Base-by-base conservation (phyloP, 2,329 filamentous ascomycete genomes). In the Escovopsis sp. region DNA sequence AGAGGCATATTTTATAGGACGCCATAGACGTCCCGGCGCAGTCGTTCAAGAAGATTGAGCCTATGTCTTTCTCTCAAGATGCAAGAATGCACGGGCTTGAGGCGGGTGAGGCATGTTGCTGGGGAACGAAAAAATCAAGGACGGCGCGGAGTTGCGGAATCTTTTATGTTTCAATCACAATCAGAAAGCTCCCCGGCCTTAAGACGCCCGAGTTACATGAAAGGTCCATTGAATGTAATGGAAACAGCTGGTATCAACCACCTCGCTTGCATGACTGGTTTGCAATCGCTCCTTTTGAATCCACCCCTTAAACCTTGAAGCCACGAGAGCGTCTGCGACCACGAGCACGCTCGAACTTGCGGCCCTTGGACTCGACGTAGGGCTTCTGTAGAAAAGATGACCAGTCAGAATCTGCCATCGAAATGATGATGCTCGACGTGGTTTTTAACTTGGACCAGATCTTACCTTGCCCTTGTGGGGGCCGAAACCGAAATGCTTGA, bases 271-370 rank as follows among this genome's bases (percentile, higher is more conserved):
- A 44, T n/a, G 27, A 28, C 28, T 9, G 16, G 14, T 30, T 14
- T 31, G 44, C 38, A 11, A 25, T 25, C 21, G 21, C 21, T 25
- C 21, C 21, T 25, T 25, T 25, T 25, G 21, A 25, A 25, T 8
- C 7, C 21, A 45, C 41, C 45, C 63, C 62, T 84, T 94, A 98
- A 63, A 98, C 90, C 86, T 98, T 98, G 87, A 98, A 98, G 76
- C 92, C 90, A 60, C 83, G 78, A 57, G 87, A 96, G 64, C 86
- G 75, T 80, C 90, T 92, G 70, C 90, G 87, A 68, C 90, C 92
- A 90, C 90, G 87, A 58, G 87, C 90, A 58, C 78, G 76, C 80
- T 98, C 92, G 74, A 98, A 98, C 76, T 98, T 98, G 70, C 90
- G 82, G 60, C 92, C 92, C 83, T 98, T 98, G 74, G 85, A 93